Conservation (phyloP, 2,329 filamentous ascomycete genomes). For the Beauveria caledonica region DNA sequence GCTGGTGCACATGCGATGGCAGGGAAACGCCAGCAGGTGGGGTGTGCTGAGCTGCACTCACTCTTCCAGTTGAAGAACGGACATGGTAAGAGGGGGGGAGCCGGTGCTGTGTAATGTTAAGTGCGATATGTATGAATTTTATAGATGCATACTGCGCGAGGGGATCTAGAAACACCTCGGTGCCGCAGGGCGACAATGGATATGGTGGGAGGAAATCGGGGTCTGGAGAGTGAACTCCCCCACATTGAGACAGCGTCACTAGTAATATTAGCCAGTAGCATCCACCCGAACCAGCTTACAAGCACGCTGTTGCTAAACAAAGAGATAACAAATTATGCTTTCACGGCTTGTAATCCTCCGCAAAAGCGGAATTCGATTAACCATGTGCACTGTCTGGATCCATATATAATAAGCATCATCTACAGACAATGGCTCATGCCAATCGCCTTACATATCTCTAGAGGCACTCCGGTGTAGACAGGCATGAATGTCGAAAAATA, state of each 20-base stretch:
- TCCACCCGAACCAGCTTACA: no score
- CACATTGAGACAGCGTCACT: neutral
- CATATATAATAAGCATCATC: no score
- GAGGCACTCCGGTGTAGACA: no score
- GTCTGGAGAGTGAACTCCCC: neutral
- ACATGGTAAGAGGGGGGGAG: slow-evolving; percentile 24
- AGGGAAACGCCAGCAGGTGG: neutral
- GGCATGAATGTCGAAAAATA: no score
- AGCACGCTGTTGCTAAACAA: no score
- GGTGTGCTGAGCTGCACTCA: slow-evolving; percentile 18
- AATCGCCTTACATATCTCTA: no score
- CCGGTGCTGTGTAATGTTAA: neutral
- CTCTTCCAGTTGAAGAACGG: slow-evolving; percentile 37
- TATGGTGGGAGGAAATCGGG: neutral
- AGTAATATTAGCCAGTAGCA: neutral
- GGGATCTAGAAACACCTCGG: neutral
- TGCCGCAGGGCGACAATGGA: neutral
- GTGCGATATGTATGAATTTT: neutral
- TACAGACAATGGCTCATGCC: no score
- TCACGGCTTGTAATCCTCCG: no score
- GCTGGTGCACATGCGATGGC: neutral
- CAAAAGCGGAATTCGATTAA: no score
- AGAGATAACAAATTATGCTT: no score
- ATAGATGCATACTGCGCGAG: slow-evolving; percentile 1
- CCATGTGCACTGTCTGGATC: no score